phyloP scores from a whole-genome alignment of 352 stramenopile genomes.

The Globisporangium cylindrosporum region DNA sequence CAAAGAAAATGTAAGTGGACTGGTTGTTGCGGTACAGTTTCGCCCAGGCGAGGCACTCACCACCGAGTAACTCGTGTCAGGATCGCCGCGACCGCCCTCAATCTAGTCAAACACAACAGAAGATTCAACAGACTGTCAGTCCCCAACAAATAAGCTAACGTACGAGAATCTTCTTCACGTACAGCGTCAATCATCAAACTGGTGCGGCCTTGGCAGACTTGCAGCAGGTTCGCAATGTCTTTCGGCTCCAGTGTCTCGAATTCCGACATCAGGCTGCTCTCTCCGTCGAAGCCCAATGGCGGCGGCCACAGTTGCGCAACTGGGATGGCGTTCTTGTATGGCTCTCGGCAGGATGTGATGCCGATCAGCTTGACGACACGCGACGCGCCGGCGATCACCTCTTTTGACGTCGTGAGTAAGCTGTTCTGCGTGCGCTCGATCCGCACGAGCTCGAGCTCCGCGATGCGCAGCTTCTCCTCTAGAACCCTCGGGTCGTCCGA shows the following conservation, averaged over 20 bases:
- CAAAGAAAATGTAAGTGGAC: background rate
- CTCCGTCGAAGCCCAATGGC: slow-evolving; percentile 41
- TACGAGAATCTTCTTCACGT: slow-evolving; percentile 1
- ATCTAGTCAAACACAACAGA: slow-evolving; percentile 35
- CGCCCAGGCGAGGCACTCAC: slow-evolving; percentile 20
- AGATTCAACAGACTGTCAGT: background rate
- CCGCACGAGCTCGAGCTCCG: slow-evolving; percentile 64
- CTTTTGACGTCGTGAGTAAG: slow-evolving; percentile 71
- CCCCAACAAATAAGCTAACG: background rate
- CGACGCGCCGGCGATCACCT: slow-evolving; percentile 62
- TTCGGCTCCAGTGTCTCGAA: slow-evolving; percentile 68
- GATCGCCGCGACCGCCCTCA: slow-evolving; percentile 59
- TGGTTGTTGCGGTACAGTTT: background rate
- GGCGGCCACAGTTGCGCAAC: slow-evolving; percentile 61
- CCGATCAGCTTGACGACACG: slow-evolving; percentile 74
- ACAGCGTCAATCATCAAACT: slow-evolving; percentile 73
- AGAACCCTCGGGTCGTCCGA: slow-evolving; percentile 66
- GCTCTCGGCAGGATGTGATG: slow-evolving; percentile 60
- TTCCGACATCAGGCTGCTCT: slow-evolving; percentile 51
- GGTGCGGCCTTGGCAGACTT: slow-evolving; percentile 73
- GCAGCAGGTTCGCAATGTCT: slow-evolving; percentile 58
- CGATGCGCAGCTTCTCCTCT: slow-evolving; percentile 67
- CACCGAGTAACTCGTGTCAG: slow-evolving; percentile 60
- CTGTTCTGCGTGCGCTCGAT: slow-evolving; percentile 62
- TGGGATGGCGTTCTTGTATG: slow-evolving; percentile 59